Evolutionary conservation across 495 filamentous ascomycete species (phyloP).

Genomic region (Staphylotrichum tortipilum): DNA sequence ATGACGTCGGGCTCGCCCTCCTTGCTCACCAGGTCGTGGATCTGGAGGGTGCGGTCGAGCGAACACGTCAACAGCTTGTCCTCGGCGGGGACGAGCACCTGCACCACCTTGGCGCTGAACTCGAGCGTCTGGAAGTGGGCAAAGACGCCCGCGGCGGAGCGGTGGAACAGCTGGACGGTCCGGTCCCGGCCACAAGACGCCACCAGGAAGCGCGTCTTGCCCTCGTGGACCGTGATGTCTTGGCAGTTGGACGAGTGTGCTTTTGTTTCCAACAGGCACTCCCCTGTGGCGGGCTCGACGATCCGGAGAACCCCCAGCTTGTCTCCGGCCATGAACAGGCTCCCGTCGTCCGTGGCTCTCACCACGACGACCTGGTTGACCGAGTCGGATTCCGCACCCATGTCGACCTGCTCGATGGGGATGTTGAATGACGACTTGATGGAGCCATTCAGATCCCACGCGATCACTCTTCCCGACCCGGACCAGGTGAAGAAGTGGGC

Average conservation of each 20-base stretch:
- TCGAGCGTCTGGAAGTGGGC: slow-evolving; percentile 46
- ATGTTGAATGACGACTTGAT: slow-evolving; percentile 55
- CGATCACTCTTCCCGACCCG: slow-evolving; percentile 61
- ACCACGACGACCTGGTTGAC: slow-evolving; percentile 72
- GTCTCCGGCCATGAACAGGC: slow-evolving; percentile 72
- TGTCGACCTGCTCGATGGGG: slow-evolving; percentile 55
- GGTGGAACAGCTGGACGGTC: slow-evolving; percentile 77
- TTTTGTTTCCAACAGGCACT: slow-evolving; percentile 56
- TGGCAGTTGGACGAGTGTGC: slow-evolving; percentile 84
- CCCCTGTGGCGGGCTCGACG: slow-evolving; percentile 40
- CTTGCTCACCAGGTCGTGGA: slow-evolving; percentile 66
- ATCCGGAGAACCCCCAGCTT: slow-evolving; percentile 69
- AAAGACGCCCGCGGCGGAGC: slow-evolving; percentile 36
- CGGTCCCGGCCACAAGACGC: slow-evolving; percentile 81
- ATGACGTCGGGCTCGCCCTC: slow-evolving; percentile 58
- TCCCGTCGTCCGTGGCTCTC: slow-evolving; percentile 48
- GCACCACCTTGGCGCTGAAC: slow-evolving; percentile 39
- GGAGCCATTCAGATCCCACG: slow-evolving; percentile 71
- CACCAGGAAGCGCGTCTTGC: slow-evolving; percentile 48
- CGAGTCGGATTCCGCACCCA: slow-evolving; percentile 46
- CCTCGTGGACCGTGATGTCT: slow-evolving; percentile 61
- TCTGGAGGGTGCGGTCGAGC: slow-evolving; percentile 72
- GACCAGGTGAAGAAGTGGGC: slow-evolving; percentile 87
- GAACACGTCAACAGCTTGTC: slow-evolving; percentile 76
- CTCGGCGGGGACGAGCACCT: slow-evolving; percentile 38